Percentiles rank a stretch among this genome's conserved stretches.
Conservation (phyloP, 768 basidiomycete genomes). For the Rhizopogon vinicolor region DNA sequence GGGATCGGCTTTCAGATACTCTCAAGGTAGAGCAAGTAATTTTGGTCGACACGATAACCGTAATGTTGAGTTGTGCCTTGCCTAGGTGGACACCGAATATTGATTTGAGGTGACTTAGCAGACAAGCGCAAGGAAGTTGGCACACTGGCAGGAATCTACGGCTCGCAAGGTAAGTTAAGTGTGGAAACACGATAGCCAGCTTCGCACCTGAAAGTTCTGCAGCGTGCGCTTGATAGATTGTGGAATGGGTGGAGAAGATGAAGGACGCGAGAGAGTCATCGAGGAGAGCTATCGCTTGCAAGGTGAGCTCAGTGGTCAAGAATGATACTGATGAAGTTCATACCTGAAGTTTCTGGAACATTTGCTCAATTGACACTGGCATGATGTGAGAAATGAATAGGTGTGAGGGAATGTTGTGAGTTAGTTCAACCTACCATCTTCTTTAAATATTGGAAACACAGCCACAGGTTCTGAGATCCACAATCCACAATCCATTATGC, state of each 20-base stretch:
- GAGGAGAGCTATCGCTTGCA: too few relatives aligned
- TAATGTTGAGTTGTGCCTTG: background rate
- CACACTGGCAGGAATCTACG: background rate
- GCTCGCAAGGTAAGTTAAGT: background rate
- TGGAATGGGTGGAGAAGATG: background rate
- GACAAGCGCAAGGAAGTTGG: background rate
- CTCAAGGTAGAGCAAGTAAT: background rate
- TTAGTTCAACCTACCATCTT: too few relatives aligned
- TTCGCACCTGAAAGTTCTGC: background rate
- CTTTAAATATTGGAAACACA: too few relatives aligned
- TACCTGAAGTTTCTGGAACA: too few relatives aligned
- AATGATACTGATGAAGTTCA: too few relatives aligned
- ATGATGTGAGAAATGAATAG: too few relatives aligned
- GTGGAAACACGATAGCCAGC: background rate
- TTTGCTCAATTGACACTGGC: too few relatives aligned
- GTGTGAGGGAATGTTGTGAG: too few relatives aligned
- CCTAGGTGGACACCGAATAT: background rate
- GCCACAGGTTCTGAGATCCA: too few relatives aligned
- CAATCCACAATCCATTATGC: too few relatives aligned
- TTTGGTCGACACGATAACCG: background rate
- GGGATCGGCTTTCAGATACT: background rate
- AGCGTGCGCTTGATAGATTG: background rate
- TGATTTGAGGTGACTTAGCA: background rate
- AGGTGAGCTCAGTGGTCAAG: too few relatives aligned
- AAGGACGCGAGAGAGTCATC: too few relatives aligned